Evolutionary conservation across 2,329 filamentous ascomycete species (phyloP).

Genomic region (Fusarium zealandicum): DNA sequence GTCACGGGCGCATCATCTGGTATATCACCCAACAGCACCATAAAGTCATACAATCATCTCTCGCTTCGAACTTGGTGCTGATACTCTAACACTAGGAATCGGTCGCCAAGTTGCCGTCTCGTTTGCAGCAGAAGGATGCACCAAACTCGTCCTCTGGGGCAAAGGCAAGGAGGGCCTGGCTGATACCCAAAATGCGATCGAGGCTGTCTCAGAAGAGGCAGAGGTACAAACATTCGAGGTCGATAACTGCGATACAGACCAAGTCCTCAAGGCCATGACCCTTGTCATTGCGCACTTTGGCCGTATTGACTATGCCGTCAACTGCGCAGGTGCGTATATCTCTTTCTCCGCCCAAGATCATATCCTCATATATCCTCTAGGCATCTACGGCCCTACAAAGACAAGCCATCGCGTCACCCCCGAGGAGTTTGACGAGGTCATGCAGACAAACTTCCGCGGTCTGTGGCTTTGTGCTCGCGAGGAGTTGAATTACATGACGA

Average conservation of each 20-base stretch:
- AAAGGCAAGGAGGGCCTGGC: slow-evolving; percentile 43
- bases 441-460: slow-evolving; percentile 53
- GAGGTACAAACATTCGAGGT: slow-evolving; percentile 37
- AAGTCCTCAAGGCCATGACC: slow-evolving; percentile 46
- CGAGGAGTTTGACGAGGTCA: slow-evolving; percentile 53
- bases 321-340: slow-evolving; percentile 48
- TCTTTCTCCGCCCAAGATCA: not conserved
- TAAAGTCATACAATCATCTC: not conserved
- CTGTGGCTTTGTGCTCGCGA: slow-evolving; percentile 54
- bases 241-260: slow-evolving; percentile 47
- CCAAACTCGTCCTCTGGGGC: slow-evolving; percentile 52
- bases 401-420: slow-evolving; percentile 46
- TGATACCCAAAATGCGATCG: slow-evolving; percentile 41
- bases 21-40: slow-evolving; percentile 5
- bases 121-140: slow-evolving; percentile 54
- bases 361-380: slow-evolving; percentile 13
- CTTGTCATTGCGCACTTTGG: slow-evolving; percentile 46
- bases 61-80: not conserved
- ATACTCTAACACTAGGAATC: slow-evolving; percentile 11
- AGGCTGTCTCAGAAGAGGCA: not conserved
- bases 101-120: slow-evolving; percentile 46
- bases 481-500: slow-evolving; percentile 52
- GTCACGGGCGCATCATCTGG: slow-evolving; percentile 45
- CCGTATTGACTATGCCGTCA: slow-evolving; percentile 55
- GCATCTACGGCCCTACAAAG: slow-evolving; percentile 49